A percentile compares a stretch with the other conserved stretches of the same genome.
phyloP scores from a whole-genome alignment of 148 eudicot genomes.

The Rhododendron molle region DNA sequence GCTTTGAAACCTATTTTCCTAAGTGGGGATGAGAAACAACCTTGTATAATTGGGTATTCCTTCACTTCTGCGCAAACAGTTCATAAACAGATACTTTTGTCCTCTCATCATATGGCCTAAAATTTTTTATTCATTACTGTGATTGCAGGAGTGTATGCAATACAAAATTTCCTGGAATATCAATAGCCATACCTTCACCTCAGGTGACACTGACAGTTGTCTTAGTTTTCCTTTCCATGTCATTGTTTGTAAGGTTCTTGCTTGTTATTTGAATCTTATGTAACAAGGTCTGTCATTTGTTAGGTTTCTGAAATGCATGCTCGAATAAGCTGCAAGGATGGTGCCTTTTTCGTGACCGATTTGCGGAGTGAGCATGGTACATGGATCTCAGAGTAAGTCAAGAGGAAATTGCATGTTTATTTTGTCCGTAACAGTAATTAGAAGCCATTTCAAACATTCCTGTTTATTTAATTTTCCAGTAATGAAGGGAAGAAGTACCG shows the following conservation, averaged over 20 bases:
- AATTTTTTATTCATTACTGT: neutral
- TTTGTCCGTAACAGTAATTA: neutral
- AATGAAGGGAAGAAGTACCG: conserved; percentile 72
- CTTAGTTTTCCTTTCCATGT: neutral
- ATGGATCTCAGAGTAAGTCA: conserved; percentile 73
- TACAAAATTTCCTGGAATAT: conserved; percentile 41
- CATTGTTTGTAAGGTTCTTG: neutral
- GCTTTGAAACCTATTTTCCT: conserved; percentile 46
- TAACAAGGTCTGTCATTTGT: neutral
- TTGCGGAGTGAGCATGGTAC: conserved; percentile 81
- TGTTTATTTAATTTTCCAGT: conserved; percentile 30
- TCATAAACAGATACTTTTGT: neutral
- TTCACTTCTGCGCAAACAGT: neutral
- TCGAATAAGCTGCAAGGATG: conserved; percentile 57
- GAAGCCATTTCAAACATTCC: neutral
- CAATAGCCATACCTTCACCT: conserved; percentile 48
- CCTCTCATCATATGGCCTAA: neutral
- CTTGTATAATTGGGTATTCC: conserved; percentile 68
- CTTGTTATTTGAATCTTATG: neutral
- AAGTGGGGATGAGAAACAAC: conserved; percentile 54
- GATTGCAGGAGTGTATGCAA: conserved; percentile 49
- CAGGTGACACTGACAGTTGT: conserved; percentile 37
- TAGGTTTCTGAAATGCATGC: conserved; percentile 83
- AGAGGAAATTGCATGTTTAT: neutral
- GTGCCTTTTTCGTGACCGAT: conserved; percentile 68